Evolutionary conservation across 2,329 filamentous ascomycete species (phyloP), one percentile per base, ranked within the genome.

Genomic region (Chaetomiaceae sp.): DNA sequence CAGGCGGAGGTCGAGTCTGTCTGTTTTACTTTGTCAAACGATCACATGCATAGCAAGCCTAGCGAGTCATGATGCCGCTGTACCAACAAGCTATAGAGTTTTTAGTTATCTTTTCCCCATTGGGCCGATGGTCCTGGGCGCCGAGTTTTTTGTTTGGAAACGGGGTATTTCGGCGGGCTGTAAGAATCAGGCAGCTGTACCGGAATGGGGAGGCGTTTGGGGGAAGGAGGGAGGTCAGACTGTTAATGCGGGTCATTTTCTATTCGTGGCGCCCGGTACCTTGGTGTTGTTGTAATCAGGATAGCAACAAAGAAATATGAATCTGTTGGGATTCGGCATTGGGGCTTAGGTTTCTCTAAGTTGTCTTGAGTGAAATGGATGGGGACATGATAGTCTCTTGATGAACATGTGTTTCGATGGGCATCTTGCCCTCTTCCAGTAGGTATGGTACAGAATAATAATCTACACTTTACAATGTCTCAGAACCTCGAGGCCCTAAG

Each of bases 31-130:
- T 30, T 40, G 44, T 44, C 34, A 13, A 39, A 39, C 13, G 47
- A 16, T 30, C 44, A 50, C 25, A 31, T 31, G 39, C 47, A 48
- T 38, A 44, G 37, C 35, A 35, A 48, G 37, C n/a, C 27, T 33
- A 39, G 41, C 48, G 30, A 43, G 38, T 35, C 19, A 51, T 39
- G 53, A 46, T 46, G 40, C 23, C 33, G 37, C 53, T 67, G 64
- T 66, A 65, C 65, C 62, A 63, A 63, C 66, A 67, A 46, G 54
- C 51, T 54, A 65, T 63, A 63, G 61, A 58, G 48, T 44, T 60
- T 52, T 43, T 42, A 39, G 52, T 54, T 41, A 21, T 44, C 45
- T 44, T 49, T 56, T 50, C 12, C 14, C 30, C 14, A 10, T 12
- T 12, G 48, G 25, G 19, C 17, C 40, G 46, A 45, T 47, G 47